phyloP scores from a whole-genome alignment of 805 yeast species.

The Spencermartinsiella europaea region DNA sequence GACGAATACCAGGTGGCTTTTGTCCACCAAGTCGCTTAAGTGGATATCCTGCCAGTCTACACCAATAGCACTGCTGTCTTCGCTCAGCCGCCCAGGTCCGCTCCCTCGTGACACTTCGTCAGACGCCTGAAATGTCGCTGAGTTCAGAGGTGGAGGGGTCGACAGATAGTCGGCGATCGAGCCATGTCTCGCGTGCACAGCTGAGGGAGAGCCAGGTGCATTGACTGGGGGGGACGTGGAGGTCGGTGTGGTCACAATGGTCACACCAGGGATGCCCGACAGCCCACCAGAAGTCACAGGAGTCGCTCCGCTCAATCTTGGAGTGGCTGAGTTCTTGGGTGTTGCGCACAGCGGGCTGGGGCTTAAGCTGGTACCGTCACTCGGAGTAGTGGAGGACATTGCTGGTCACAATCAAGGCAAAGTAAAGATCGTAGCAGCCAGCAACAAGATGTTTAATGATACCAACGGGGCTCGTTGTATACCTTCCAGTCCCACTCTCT shows the following conservation, averaged over 20 bases:
- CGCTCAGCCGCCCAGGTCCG: conserved; percentile 10
- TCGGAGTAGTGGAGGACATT: too few relatives aligned
- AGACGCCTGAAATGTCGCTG: conserved; percentile 1
- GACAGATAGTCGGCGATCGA: conserved; percentile 30
- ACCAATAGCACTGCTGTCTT: conserved; percentile 6
- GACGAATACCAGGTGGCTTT: conserved; percentile 68
- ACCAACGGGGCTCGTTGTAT: too few relatives aligned
- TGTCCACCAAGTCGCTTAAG: conserved; percentile 69
- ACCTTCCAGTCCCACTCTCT: too few relatives aligned
- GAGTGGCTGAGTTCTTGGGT: too few relatives aligned
- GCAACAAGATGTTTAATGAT: not conserved
- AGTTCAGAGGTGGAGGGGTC: conserved; percentile 28
- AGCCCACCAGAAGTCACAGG: too few relatives aligned
- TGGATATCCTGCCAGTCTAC: conserved; percentile 69
- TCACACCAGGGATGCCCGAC: too few relatives aligned
- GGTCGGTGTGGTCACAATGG: conserved; percentile 1
- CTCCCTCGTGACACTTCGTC: not conserved
- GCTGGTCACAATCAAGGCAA: too few relatives aligned
- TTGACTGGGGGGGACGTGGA: not conserved
- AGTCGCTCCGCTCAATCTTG: too few relatives aligned
- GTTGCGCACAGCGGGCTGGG: too few relatives aligned
- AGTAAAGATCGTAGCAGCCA: not conserved
- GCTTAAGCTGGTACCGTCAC: too few relatives aligned
- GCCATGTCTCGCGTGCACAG: conserved; percentile 10
- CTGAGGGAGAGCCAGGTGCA: not conserved